A percentile compares a stretch with the other conserved stretches of the same genome.
phyloP scores from a whole-genome alignment of 768 basidiomycete species.

The Phaffia tasmanica region DNA sequence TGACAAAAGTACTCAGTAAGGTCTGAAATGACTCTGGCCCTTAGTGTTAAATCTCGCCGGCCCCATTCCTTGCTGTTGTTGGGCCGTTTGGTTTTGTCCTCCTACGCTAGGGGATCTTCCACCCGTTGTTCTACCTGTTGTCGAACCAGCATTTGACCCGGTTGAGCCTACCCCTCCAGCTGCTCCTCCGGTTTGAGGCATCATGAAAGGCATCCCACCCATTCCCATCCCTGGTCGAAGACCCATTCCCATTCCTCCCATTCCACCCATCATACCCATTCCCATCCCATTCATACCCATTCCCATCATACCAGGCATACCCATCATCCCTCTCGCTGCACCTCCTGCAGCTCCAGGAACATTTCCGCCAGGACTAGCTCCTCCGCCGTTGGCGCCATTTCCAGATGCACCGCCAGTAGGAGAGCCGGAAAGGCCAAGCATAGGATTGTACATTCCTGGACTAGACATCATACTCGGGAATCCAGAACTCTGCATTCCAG shows the following conservation, averaged over 20 bases:
- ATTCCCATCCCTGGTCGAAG: conserved; percentile 30
- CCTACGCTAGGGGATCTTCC: too few species aligned
- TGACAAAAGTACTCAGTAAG: conserved; percentile 10
- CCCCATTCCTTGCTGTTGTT: conserved; percentile 12
- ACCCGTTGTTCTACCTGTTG: too few species aligned
- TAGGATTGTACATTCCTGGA: not conserved
- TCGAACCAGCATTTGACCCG: too few species aligned
- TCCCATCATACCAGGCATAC: conserved; percentile 32
- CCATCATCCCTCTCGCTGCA: not conserved
- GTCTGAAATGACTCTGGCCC: conserved; percentile 26
- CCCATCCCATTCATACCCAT: conserved; percentile 31
- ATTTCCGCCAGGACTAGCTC: conserved; percentile 33
- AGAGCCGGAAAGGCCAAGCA: too few species aligned
- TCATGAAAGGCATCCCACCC: conserved; percentile 27
- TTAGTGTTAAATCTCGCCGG: conserved; percentile 25
- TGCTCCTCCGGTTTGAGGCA: conserved; percentile 19
- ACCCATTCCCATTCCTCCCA: conserved; percentile 38
- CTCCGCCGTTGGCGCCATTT: conserved; percentile 29
- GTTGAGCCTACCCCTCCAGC: not conserved
- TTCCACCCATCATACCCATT: conserved; percentile 32
- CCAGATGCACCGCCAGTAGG: too few species aligned
- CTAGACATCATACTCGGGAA: conserved; percentile 4
- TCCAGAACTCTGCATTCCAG: conserved; percentile 3
- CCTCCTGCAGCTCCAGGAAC: conserved; percentile 22
- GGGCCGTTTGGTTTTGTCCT: not conserved